Evolutionary conservation across 108 stramenopile genomes (phyloP).

Genomic region (Nitzschia sp.): DNA sequence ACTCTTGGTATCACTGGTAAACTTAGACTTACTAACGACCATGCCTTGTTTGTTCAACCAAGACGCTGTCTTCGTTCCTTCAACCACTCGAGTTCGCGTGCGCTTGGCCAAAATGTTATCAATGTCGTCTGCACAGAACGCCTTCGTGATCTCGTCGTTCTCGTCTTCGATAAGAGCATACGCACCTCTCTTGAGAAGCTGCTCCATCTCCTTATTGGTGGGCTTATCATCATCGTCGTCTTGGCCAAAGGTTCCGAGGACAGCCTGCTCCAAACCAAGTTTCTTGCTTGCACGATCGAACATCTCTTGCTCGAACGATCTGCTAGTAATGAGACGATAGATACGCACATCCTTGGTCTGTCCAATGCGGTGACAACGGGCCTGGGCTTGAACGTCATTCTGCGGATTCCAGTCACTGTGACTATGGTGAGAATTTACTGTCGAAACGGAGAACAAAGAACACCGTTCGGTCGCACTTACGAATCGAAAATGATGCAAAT

Average conservation of each 20-base stretch:
- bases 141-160: conserved; percentile 78
- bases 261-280: conserved; percentile 99
- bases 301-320: conserved; percentile 99
- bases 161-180: conserved; percentile 90
- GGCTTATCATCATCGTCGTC: conserved; percentile 89
- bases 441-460: conserved; percentile 97
- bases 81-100: conserved; percentile 86
- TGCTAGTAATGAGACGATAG: conserved; percentile 95
- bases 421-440: too few species aligned
- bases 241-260: conserved; percentile 92
- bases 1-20: conserved; percentile 65
- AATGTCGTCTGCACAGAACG: conserved; percentile 90
- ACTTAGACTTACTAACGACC: conserved; percentile 83
- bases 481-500: conserved; percentile 86
- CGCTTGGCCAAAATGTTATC: conserved; percentile 88
- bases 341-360: conserved; percentile 96
- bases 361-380: conserved; percentile 98
- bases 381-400: conserved; percentile 99
- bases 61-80: conserved; percentile 87
- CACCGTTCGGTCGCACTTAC: conserved; percentile 99
- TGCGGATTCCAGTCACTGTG: conserved; percentile 99
- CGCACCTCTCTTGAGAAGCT: conserved; percentile 89
- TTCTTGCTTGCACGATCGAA: conserved; percentile 97
- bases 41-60: conserved; percentile 90
- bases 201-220: conserved; percentile 91